Percentiles rank a stretch among this genome's conserved stretches.
These are phyloP conservation scores for Talaromyces ruber DNA, from an alignment of 495 filamentous ascomycete genomes.

Conservation along the genomic window DNA sequence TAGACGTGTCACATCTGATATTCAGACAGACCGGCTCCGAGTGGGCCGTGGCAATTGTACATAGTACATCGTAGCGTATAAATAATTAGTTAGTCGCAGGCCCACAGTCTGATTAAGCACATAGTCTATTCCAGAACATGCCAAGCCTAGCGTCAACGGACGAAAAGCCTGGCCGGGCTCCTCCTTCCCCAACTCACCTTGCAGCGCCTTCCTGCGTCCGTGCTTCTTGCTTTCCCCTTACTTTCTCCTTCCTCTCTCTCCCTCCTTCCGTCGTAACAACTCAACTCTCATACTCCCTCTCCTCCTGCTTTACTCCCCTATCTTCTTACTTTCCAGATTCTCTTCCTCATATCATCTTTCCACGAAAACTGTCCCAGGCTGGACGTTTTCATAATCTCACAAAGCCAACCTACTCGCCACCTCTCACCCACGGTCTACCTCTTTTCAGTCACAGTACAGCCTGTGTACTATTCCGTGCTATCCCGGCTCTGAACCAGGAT, in stretches of 20 bases:
- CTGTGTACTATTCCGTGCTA: not conserved
- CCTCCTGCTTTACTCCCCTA: conserved; percentile 12
- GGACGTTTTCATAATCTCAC: not conserved
- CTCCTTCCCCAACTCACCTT: not conserved
- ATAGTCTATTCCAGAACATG: not conserved
- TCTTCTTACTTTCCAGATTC: conserved; percentile 5
- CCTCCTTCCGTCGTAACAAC: conserved; percentile 5
- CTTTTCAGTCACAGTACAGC: too few relatives aligned
- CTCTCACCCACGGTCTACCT: not conserved
- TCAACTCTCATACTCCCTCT: conserved; percentile 5
- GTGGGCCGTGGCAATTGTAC: not conserved
- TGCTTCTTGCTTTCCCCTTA: conserved; percentile 5
- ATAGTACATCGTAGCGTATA: too few relatives aligned
- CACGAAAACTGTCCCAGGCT: not conserved
- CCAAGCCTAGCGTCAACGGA: not conserved
- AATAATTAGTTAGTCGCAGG: not conserved
- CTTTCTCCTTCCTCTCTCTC: conserved; percentile 5
- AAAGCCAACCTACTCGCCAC: not conserved
- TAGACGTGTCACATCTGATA: not conserved
- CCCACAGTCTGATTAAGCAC: not conserved
- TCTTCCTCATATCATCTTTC: not conserved
- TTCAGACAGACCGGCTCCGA: not conserved
- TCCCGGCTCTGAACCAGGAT: not conserved
- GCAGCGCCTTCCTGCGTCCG: conserved; percentile 1
- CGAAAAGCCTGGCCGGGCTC: not conserved